These are phyloP conservation scores for Globisporangium nunn DNA, from an alignment of 352 stramenopile species.

Conservation along the genomic window DNA sequence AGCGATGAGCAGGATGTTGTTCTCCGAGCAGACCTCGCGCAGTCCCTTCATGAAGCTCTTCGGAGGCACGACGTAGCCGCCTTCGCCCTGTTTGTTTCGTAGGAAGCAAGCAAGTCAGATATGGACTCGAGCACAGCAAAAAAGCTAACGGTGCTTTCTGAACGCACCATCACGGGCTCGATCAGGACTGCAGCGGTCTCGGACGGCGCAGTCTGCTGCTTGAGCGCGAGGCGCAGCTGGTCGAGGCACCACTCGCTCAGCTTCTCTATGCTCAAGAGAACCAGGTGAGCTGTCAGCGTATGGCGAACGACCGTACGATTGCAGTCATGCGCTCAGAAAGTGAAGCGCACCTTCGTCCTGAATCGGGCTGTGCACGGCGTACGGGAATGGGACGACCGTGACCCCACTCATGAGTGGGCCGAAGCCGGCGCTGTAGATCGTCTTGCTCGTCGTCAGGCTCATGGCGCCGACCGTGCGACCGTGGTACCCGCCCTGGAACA, in stretches of 20 bases:
- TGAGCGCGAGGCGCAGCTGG: conserved; percentile 82
- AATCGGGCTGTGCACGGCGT: conserved; percentile 77
- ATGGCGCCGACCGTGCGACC: conserved; percentile 89
- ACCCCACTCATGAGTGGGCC: conserved; percentile 71
- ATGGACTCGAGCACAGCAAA: not conserved
- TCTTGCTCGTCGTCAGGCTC: conserved; percentile 90
- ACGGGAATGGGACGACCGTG: conserved; percentile 86
- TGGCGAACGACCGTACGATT: not conserved
- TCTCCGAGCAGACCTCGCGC: conserved; percentile 90
- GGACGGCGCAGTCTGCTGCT: conserved; percentile 84
- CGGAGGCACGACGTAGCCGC: conserved; percentile 90
- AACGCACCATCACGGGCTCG: conserved; percentile 70
- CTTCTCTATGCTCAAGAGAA: conserved; percentile 25
- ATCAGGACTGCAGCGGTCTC: conserved; percentile 90
- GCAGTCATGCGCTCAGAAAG: not conserved
- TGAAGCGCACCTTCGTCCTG: conserved; percentile 39
- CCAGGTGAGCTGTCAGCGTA: not conserved
- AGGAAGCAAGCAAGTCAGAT: not conserved
- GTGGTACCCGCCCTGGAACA: conserved; percentile 89
- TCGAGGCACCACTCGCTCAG: conserved; percentile 70
- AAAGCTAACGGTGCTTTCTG: not conserved
- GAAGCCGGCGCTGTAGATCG: conserved; percentile 83
- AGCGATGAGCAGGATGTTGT: conserved; percentile 94
- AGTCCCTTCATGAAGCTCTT: conserved; percentile 88
- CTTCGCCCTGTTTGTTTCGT: conserved; percentile 75